Percentiles rank a stretch among this genome's conserved stretches.
These are phyloP conservation scores for Pilaira anomala DNA, from an alignment of 192 early-diverging fungal species.

Conservation along the genomic window DNA sequence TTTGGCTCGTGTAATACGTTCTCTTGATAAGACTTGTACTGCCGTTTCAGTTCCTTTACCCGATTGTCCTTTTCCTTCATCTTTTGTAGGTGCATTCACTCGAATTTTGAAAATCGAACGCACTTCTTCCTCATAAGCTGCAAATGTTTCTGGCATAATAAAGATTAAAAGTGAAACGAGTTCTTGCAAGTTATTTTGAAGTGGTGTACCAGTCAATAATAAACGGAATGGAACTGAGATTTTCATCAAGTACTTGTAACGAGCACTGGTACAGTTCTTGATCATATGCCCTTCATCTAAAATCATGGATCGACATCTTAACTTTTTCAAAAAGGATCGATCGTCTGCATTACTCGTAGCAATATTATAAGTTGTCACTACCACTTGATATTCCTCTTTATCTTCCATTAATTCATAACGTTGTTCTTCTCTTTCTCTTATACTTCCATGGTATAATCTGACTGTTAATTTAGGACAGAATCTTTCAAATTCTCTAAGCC, in stretches of 20 bases:
- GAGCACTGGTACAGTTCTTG: constrained; percentile 78
- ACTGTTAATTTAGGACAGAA: constrained; percentile 62
- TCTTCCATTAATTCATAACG: constrained; percentile 50
- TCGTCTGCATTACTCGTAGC: constrained; percentile 70
- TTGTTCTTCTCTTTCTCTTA: constrained; percentile 51
- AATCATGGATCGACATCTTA: constrained; percentile 66
- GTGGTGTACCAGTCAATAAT: constrained; percentile 81
- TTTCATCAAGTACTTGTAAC: constrained; percentile 76
- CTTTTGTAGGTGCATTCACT: neutral
- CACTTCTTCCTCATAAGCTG: constrained; percentile 49
- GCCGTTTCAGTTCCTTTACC: constrained; percentile 20
- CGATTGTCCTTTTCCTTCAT: neutral
- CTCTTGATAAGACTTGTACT: constrained; percentile 43
- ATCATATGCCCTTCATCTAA: constrained; percentile 92
- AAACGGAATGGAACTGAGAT: constrained; percentile 56
- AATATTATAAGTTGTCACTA: constrained; percentile 83
- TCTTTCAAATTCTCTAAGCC: constrained; percentile 81
- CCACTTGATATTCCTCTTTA: constrained; percentile 51
- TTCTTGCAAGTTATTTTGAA: constrained; percentile 89
- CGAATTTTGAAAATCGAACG: constrained; percentile 64
- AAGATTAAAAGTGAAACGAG: constrained; percentile 80
- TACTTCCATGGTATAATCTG: constrained; percentile 56
- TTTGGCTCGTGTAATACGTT: constrained; percentile 75
- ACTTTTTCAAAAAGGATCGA: constrained; percentile 64
- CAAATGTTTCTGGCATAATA: constrained; percentile 80